Evolutionary conservation across 352 stramenopile species (phyloP).

Genomic region (Phytophthora pistaciae): DNA sequence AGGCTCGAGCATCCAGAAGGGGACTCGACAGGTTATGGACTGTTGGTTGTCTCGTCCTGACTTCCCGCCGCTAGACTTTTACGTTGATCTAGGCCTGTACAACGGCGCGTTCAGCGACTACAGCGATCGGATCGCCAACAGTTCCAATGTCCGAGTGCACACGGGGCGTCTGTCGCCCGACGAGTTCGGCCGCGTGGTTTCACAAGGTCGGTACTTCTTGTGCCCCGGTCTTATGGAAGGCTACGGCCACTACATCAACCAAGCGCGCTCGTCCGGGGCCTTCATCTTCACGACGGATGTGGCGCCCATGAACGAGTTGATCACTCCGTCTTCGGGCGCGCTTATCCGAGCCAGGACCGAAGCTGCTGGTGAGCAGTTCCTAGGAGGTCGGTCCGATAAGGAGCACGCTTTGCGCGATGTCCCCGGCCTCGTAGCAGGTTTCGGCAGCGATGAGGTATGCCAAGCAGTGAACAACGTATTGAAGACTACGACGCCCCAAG

Average conservation of each 20-base stretch:
- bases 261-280: slow-evolving; percentile 50
- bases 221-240: slow-evolving; percentile 66
- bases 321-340: slow-evolving; percentile 12
- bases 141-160: slow-evolving; percentile 37
- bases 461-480: slow-evolving; percentile 45
- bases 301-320: slow-evolving; percentile 73
- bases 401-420: slow-evolving; percentile 42
- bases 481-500: slow-evolving; percentile 25
- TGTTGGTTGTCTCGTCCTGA: slow-evolving; percentile 62
- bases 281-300: slow-evolving; percentile 60
- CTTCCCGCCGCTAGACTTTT: slow-evolving; percentile 49
- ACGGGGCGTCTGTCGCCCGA: slow-evolving; percentile 27
- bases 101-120: slow-evolving; percentile 23
- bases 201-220: slow-evolving; percentile 49
- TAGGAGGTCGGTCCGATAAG: slow-evolving; percentile 37
- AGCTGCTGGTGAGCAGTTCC: slow-evolving; percentile 37
- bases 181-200: slow-evolving; percentile 55
- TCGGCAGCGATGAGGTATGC: slow-evolving; percentile 37
- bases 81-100: slow-evolving; percentile 36
- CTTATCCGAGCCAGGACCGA: not conserved
- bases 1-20: slow-evolving; percentile 58
- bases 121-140: slow-evolving; percentile 40
- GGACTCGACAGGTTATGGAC: slow-evolving; percentile 53
- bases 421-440: slow-evolving; percentile 41
- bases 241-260: slow-evolving; percentile 77